These are phyloP conservation scores for Solanum virginianum DNA, from an alignment of 257 asterid genomes.

Conservation along the genomic window DNA sequence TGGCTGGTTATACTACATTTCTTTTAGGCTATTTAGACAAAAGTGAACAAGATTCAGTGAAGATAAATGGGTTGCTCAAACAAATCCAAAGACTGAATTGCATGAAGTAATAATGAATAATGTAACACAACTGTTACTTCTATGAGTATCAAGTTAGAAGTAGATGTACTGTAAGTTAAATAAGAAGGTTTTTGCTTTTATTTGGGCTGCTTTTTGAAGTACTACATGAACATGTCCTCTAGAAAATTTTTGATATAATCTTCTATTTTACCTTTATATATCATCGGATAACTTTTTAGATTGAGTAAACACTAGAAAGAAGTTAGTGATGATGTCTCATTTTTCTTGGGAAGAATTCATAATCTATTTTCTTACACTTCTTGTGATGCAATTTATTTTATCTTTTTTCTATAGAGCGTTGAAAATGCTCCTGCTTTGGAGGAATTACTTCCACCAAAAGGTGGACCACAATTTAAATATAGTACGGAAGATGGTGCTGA, in stretches of 20 bases:
- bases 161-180: neutral
- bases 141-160: neutral
- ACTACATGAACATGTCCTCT: neutral
- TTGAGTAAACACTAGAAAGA: neutral
- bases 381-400: neutral
- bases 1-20: neutral
- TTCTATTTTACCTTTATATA: neutral
- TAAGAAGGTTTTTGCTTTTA: neutral
- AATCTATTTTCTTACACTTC: neutral
- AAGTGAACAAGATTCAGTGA: neutral
- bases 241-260: neutral
- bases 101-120: neutral
- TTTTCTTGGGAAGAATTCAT: neutral
- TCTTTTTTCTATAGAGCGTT: constrained; percentile 46
- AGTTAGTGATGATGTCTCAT: neutral
- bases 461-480: constrained; percentile 57
- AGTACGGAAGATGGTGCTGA: constrained; percentile 51
- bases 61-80: neutral
- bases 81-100: neutral
- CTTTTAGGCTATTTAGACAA: neutral
- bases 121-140: neutral
- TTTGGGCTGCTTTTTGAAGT: neutral
- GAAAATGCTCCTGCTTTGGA: constrained; percentile 93
- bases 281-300: neutral
- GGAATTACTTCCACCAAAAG: constrained; percentile 94